A percentile compares a stretch with the other conserved stretches of the same genome.
Conservation (phyloP, 2,329 filamentous ascomycete species). For the Aquanectria penicillioides region DNA sequence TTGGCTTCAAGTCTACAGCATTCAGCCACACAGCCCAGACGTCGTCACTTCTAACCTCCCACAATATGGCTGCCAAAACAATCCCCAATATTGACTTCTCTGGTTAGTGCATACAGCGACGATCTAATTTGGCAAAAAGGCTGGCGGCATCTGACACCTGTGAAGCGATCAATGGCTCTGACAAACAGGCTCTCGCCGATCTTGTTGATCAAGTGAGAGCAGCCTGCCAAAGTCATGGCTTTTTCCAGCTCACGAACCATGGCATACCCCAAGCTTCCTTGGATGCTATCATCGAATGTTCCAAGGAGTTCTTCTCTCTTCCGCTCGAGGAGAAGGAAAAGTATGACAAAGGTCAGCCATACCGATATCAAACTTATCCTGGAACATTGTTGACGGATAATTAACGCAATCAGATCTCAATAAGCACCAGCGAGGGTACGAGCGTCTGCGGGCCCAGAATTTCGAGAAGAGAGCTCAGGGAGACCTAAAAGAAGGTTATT, state of each 20-base stretch:
- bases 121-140: not conserved
- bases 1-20: too few relatives aligned
- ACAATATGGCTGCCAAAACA: too few relatives aligned
- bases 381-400: not conserved
- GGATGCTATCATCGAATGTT: constrained; percentile 4
- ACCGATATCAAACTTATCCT: too few relatives aligned
- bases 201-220: constrained; percentile 1
- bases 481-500: constrained; percentile 21
- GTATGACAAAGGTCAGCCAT: constrained; percentile 11
- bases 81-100: constrained; percentile 21
- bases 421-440: constrained; percentile 15
- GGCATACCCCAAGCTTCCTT: constrained; percentile 14
- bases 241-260: constrained; percentile 21
- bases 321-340: constrained; percentile 12
- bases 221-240: constrained; percentile 17
- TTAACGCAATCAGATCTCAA: constrained; percentile 4
- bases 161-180: not conserved
- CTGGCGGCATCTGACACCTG: not conserved
- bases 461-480: constrained; percentile 21
- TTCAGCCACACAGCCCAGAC: too few relatives aligned
- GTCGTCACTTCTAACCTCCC: too few relatives aligned
- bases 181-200: too few relatives aligned
- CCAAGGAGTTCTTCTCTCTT: constrained; percentile 7
- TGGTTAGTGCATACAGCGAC: not conserved
- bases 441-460: constrained; percentile 19